Base-by-base conservation (phyloP, 108 stramenopile genomes). In the Cyclotella sp. region DNA sequence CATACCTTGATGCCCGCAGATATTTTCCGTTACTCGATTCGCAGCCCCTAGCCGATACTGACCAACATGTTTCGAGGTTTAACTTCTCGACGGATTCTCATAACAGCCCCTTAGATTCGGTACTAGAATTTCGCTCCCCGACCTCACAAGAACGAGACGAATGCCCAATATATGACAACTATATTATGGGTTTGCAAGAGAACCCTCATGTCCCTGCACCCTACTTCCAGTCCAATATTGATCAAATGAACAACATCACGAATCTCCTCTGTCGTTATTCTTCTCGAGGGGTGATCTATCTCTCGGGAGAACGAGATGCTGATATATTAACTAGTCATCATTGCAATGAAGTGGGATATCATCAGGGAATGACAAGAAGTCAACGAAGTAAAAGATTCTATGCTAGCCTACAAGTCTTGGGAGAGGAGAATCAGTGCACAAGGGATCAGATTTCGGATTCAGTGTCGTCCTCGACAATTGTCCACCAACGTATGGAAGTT, bases 161-260 rank as follows among this genome's bases (percentile, higher is more conserved):
- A 13, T 95, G 94, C 67, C 70, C 85, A 13, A 39, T 46, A 43
- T 95, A 90, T 79, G 87, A 95, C 65, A 40, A 72, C 47, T 95
- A 91, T 83, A 60, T 83, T 53, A 92, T 91, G 94, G 94, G 94
- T 22, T 54, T 93, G 53, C 86, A 85, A 27, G 45, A 67, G 12
- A 85, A 87, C 51, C 75, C 80, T 8, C 26, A 60, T 22, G 39
- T 92, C 12, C 57, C 78, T 0, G 67, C 77, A 5, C 90, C 94
- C 19, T 94, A 94, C 84, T 15, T 80, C n/a, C 43, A 28, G n/a
- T 24, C 14, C 60, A 47, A 72, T 18, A 34, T 5, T 27, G 22
- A 9, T 58, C 1, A 22, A 4, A 2, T 15, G 18, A 4, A 27
- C 27, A 58, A 14, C 8, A 58, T 3, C 22, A 27, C 1, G 0